These are phyloP conservation scores for Verticillium nonalfalfae DNA, from an alignment of 2,329 filamentous ascomycete genomes.

Conservation along the genomic window DNA sequence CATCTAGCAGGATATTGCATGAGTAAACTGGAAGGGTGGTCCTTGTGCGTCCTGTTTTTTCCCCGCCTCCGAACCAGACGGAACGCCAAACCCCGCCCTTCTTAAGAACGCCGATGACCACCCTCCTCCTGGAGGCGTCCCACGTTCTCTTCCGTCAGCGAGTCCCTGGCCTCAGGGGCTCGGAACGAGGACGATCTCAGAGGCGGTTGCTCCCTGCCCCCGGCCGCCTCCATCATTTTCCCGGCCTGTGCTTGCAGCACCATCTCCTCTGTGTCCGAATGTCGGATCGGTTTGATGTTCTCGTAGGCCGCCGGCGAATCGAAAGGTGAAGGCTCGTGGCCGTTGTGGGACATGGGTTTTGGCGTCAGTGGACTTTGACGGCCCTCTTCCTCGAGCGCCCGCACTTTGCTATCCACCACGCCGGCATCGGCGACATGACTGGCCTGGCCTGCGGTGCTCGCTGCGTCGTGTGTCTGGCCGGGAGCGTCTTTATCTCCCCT, in stretches of 20 bases:
- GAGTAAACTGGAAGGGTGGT: too few relatives aligned
- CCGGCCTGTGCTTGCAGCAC: conserved; percentile 37
- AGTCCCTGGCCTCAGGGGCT: conserved; percentile 29
- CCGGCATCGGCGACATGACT: neutral
- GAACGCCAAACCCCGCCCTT: neutral
- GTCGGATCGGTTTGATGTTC: conserved; percentile 22
- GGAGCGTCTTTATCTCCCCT: neutral
- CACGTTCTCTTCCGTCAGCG: conserved; percentile 48
- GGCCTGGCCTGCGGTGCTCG: neutral
- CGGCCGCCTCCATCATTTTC: conserved; percentile 40
- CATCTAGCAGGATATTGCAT: neutral
- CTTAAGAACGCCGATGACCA: neutral
- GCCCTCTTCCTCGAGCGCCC: conserved; percentile 2
- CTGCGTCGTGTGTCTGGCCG: neutral
- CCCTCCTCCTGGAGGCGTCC: conserved; percentile 36
- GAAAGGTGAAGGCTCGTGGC: conserved; percentile 35
- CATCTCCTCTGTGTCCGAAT: conserved; percentile 30
- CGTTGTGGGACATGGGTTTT: conserved; percentile 29
- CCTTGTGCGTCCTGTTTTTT: neutral
- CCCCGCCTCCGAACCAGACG: neutral
- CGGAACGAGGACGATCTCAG: conserved; percentile 24
- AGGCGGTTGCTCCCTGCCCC: conserved; percentile 20
- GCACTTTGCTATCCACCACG: neutral
- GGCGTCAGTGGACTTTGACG: conserved; percentile 28
- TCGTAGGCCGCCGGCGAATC: conserved; percentile 24